Percentiles rank a stretch among this genome's conserved stretches.
Evolutionary conservation across 2,329 filamentous ascomycete species (phyloP).

Genomic region (Penicillium hordei): DNA sequence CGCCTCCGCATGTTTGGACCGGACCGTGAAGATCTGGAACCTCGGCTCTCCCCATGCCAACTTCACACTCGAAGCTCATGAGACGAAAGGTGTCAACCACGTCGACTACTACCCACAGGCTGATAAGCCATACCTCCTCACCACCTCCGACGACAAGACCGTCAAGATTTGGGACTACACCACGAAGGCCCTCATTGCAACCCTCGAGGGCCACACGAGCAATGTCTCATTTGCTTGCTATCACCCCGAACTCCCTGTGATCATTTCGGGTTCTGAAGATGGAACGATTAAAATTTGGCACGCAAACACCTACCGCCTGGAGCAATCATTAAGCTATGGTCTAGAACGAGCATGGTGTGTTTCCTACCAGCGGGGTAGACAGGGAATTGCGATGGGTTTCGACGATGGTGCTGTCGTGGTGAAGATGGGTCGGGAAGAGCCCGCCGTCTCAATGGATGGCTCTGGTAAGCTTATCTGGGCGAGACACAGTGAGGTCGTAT

Average conservation of each 20-base stretch:
- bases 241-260: constrained; percentile 93
- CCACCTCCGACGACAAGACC: constrained; percentile 92
- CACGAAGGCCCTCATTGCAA: constrained; percentile 94
- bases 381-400: constrained; percentile 92
- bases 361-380: constrained; percentile 88
- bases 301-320: constrained; percentile 92
- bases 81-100: constrained; percentile 96
- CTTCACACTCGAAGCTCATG: constrained; percentile 94
- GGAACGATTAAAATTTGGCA: constrained; percentile 98
- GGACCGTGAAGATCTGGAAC: constrained; percentile 98
- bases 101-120: constrained; percentile 79
- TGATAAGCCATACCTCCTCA: constrained; percentile 82
- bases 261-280: constrained; percentile 96
- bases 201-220: constrained; percentile 92
- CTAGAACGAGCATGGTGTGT: constrained; percentile 98
- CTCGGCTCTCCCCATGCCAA: constrained; percentile 91
- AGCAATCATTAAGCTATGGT: constrained; percentile 94
- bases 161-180: constrained; percentile 99
- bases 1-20: constrained; percentile 89
- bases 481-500: constrained; percentile 90
- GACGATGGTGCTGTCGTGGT: constrained; percentile 97
- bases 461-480: constrained; percentile 97
- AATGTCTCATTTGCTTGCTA: constrained; percentile 99
- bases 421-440: constrained; percentile 95
- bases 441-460: constrained; percentile 93